phyloP scores from a whole-genome alignment of 129 eudicot genomes.

The Pulicaria dysenterica region DNA sequence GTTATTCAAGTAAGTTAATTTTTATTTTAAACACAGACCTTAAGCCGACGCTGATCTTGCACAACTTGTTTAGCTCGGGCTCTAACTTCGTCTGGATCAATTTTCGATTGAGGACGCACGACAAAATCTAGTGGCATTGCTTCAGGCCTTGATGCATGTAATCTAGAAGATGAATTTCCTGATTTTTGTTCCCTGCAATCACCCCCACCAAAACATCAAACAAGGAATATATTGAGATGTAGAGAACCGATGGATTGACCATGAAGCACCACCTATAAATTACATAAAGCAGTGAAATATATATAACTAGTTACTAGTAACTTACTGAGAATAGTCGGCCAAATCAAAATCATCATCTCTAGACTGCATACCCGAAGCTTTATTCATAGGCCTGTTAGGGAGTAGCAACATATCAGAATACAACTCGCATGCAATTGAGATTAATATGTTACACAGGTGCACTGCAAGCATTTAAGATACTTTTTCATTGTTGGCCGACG shows the following conservation, averaged over 20 bases:
- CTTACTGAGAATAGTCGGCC: constrained; percentile 84
- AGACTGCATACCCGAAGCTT: constrained; percentile 73
- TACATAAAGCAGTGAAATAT: neutral
- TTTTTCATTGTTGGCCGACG: constrained; percentile 71
- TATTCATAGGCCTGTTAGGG: constrained; percentile 58
- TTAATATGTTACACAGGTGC: neutral
- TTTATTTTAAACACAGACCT: constrained; percentile 42
- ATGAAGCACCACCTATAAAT: neutral
- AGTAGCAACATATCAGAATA: constrained; percentile 26
- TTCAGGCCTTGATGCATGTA: constrained; percentile 86
- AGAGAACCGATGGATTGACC: neutral
- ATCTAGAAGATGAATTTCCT: constrained; percentile 68
- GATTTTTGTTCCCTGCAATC: constrained; percentile 68
- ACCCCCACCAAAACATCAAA: constrained; percentile 14
- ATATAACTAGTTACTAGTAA: constrained; percentile 22
- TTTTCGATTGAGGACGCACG: constrained; percentile 92
- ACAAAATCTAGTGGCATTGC: constrained; percentile 89
- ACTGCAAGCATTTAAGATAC: constrained; percentile 36
- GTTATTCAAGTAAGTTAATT: too few species aligned
- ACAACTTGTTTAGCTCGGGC: constrained; percentile 79
- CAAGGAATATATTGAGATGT: neutral
- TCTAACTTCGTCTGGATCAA: constrained; percentile 90
- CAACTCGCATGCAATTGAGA: neutral
- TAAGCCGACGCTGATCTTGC: constrained; percentile 81
- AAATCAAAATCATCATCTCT: constrained; percentile 90